Base-by-base conservation (phyloP, 192 early-diverging fungal genomes). In the Helicostylum pulchrum region DNA sequence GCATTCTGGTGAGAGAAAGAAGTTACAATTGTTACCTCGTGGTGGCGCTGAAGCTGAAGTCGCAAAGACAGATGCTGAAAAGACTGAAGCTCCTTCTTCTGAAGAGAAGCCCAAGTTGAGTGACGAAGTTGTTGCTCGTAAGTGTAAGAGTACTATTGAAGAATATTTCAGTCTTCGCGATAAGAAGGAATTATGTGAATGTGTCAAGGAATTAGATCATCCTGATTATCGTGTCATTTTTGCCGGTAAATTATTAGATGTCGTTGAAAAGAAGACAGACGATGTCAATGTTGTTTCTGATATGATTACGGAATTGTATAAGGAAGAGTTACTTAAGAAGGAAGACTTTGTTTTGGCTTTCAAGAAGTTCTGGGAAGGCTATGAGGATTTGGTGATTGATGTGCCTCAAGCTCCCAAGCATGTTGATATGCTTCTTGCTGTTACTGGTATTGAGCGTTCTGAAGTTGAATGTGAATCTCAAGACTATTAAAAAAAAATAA, bases 331-430 rank as follows among this genome's bases (percentile, higher is more conserved):
- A 15, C 59, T 74, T 8, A 44, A 53, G 21, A 61, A 65, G 47
- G 62, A 64, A 42, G 45, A 53, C 15, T 74, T 45, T 36, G 19
- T 53, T n/a, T 31, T 57, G 26, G 72, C 67, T 14, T 34, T 68
- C 45, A 53, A 65, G 50, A 59, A 43, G 14, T 69, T 74, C 46
- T 66, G 68, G 67, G 72, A 68, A 47, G 51, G 48, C 14, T 69
- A 69, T 39, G 72, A 74, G 62, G 72, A 74, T 62, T 61, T 74
- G 36, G 62, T 55, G 31, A 68, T 74, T 45, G 72, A 74, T 65
- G 72, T 74, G 17, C 72, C 72, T 45, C 67, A 65, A 55, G 72
- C 72, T 47, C 60, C 62, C 43, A 68, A 69, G 49, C 68, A 69
- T 67, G 67, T 69, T 19, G 30, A 64, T 53, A 39, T 32, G 48